phyloP scores from a whole-genome alignment of 768 basidiomycete genomes.

The Mrakia gelida region DNA sequence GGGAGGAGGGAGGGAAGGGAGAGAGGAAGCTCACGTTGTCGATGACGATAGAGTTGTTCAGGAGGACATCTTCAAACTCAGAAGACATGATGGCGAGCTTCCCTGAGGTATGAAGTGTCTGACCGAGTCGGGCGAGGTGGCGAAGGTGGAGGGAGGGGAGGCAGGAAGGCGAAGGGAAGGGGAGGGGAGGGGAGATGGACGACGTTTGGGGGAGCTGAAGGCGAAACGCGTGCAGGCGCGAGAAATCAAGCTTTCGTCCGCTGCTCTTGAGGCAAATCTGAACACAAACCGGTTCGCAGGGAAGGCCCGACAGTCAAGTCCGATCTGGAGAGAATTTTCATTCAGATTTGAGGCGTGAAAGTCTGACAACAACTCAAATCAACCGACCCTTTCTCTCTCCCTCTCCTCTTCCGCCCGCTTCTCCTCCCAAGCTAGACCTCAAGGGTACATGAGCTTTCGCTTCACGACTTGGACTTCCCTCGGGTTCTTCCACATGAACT shows the following conservation, averaged over 20 bases:
- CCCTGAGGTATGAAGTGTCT: neutral
- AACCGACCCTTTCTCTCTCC: neutral
- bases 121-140: neutral
- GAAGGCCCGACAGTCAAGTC: too few relatives aligned
- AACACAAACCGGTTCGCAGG: too few relatives aligned
- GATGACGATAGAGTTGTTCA: constrained; percentile 60
- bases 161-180: neutral
- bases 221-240: neutral
- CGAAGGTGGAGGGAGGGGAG: neutral
- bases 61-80: constrained; percentile 32
- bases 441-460: neutral
- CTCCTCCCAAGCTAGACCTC: neutral
- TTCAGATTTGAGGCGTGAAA: too few relatives aligned
- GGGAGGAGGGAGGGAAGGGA: constrained; percentile 13
- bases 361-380: too few relatives aligned
- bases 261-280: too few relatives aligned
- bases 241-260: neutral
- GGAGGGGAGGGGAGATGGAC: neutral
- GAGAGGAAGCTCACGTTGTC: constrained; percentile 70
- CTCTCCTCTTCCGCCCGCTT: neutral
- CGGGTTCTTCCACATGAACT: neutral
- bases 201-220: neutral
- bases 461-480: neutral
- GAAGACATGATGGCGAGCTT: neutral
- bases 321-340: too few relatives aligned